These are phyloP conservation scores for Nicotiana benthamiana DNA, from an alignment of 257 asterid genomes.

Conservation along the genomic window DNA sequence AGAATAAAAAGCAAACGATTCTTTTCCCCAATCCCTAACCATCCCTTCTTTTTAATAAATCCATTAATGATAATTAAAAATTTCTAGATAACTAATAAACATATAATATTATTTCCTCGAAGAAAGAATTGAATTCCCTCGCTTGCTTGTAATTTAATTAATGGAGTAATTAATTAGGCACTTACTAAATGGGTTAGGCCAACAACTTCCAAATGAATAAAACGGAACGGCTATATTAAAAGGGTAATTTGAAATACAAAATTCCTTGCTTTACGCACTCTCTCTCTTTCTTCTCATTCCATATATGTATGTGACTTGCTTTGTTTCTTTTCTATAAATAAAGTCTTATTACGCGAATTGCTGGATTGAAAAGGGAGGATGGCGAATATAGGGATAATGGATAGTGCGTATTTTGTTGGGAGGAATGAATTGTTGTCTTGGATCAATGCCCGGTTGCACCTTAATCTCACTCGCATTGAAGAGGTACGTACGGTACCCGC, in stretches of 20 bases:
- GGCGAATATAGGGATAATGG: slow-evolving; percentile 94
- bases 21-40: not conserved
- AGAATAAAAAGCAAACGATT: not conserved
- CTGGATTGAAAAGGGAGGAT: slow-evolving; percentile 17
- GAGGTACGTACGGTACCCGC: slow-evolving; percentile 37
- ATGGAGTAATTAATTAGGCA: not conserved
- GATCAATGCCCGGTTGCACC: slow-evolving; percentile 79
- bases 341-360: not conserved
- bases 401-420: slow-evolving; percentile 84
- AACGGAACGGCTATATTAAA: slow-evolving; percentile 8
- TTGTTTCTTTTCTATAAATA: slow-evolving; percentile 6
- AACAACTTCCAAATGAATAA: not conserved
- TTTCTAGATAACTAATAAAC: not conserved
- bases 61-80: not conserved
- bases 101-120: too few species aligned
- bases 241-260: slow-evolving; percentile 43
- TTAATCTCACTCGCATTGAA: slow-evolving; percentile 74
- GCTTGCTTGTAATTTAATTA: not conserved
- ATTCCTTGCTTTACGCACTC: slow-evolving; percentile 20
- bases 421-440: slow-evolving; percentile 80
- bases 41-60: not conserved
- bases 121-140: not conserved
- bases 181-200: not conserved
- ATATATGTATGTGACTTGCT: slow-evolving; percentile 4
- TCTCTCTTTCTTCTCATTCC: slow-evolving; percentile 1